A percentile compares a stretch with the other conserved stretches of the same genome.
These are phyloP conservation scores for Pestalotiopsis sp. DNA, from an alignment of 2,329 filamentous ascomycete species.

Conservation along the genomic window DNA sequence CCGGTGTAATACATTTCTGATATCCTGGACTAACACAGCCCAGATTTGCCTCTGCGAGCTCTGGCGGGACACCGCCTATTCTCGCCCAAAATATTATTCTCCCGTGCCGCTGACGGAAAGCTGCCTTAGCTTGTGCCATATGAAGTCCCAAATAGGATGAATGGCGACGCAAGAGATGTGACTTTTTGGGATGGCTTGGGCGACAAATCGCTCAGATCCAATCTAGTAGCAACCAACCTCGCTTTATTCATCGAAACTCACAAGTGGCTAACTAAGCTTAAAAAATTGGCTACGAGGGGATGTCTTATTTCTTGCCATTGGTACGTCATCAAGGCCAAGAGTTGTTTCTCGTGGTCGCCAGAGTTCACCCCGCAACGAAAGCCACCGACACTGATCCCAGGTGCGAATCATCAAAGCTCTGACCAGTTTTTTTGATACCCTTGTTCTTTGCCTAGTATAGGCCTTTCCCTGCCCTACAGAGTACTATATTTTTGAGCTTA, in stretches of 20 bases:
- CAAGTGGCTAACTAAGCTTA: not conserved
- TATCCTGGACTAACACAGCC: not conserved
- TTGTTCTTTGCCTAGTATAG: not conserved
- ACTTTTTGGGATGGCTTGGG: not conserved
- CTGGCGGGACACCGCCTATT: not conserved
- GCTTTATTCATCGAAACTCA: not conserved
- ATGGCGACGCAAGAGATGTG: not conserved
- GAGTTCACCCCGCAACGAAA: not conserved
- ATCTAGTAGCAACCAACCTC: not conserved
- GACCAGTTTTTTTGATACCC: not conserved
- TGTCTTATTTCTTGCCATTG: not conserved
- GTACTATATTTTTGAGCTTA: not conserved
- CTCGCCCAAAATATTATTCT: not conserved
- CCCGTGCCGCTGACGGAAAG: not conserved
- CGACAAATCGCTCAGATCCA: not conserved
- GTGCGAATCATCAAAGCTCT: not conserved
- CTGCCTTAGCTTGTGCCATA: not conserved
- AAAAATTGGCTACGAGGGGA: not conserved
- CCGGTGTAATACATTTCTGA: not conserved
- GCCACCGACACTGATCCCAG: not conserved
- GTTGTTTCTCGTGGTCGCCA: not conserved
- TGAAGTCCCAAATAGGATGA: not conserved
- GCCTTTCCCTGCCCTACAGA: not conserved
- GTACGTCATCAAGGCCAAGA: not conserved
- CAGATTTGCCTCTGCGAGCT: too few species aligned